These are phyloP conservation scores for Geotrichum histeridarum DNA, from an alignment of 1,139 yeast genomes.

Conservation along the genomic window DNA sequence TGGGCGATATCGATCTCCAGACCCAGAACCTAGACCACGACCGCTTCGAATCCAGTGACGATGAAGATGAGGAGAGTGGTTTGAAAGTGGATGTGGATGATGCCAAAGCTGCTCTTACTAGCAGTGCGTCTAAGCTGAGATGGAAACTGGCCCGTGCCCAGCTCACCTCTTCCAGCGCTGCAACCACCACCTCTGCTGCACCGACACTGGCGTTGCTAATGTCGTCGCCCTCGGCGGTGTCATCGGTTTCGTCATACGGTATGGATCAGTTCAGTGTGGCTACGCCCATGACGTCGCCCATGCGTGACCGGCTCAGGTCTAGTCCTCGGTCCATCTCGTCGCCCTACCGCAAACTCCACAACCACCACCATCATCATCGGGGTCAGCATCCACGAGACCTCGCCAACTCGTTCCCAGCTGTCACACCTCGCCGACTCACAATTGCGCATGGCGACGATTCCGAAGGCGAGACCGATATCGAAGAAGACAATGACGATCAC, in stretches of 20 bases:
- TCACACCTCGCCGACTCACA: not conserved
- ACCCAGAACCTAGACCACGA: not conserved
- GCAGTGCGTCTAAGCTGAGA: too few species aligned
- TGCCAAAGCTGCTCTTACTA: not conserved
- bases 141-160: too few species aligned
- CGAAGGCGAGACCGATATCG: slow-evolving; percentile 1
- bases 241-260: not conserved
- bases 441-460: not conserved
- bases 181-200: too few species aligned
- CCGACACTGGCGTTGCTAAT: not conserved
- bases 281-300: slow-evolving; percentile 4
- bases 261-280: not conserved
- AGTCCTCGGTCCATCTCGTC: not conserved
- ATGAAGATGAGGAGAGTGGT: slow-evolving; percentile 3
- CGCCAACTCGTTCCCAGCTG: not conserved
- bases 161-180: too few species aligned
- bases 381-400: not conserved
- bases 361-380: not conserved
- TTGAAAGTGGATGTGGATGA: not conserved
- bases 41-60: slow-evolving; percentile 7
- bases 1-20: not conserved
- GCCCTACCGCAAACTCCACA: not conserved
- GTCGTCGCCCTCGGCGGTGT: not conserved
- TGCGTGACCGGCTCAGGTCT: not conserved
- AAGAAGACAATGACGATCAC: not conserved